Evolutionary conservation across 305 asterid species (phyloP).

Genomic region (Fraxinus angustifolia): DNA sequence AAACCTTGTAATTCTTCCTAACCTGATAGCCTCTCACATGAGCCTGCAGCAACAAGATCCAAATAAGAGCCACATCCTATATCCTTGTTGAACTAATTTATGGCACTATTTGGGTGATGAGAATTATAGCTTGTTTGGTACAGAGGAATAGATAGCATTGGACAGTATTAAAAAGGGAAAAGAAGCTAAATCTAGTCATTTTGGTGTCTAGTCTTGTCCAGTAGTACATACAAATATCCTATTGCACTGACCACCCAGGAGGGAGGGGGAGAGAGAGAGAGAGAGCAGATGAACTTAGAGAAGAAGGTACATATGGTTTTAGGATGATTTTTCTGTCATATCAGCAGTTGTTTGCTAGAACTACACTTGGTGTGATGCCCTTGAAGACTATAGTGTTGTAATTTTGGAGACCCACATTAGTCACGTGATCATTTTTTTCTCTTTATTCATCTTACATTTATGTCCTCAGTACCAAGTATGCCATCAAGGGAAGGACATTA

Average conservation of each 20-base stretch:
- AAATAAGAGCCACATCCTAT: not conserved
- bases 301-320: not conserved
- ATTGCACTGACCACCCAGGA: not conserved
- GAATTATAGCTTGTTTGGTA: not conserved
- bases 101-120: not conserved
- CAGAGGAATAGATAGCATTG: not conserved
- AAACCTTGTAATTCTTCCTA: slow-evolving; percentile 66
- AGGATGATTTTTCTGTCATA: not conserved
- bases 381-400: not conserved
- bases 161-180: not conserved
- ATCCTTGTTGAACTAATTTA: not conserved
- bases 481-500: not conserved
- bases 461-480: not conserved
- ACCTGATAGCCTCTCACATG: slow-evolving; percentile 95
- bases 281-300: not conserved
- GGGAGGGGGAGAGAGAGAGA: not conserved
- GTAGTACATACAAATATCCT: not conserved
- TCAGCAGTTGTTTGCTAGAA: not conserved
- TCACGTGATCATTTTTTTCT: not conserved
- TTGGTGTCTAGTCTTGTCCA: not conserved
- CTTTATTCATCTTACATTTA: not conserved
- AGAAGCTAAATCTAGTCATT: not conserved
- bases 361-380: not conserved
- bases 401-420: not conserved
- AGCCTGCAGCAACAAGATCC: slow-evolving; percentile 55